phyloP scores from a whole-genome alignment of 2,329 filamentous ascomycete species.

The Colletotrichum sp. region DNA sequence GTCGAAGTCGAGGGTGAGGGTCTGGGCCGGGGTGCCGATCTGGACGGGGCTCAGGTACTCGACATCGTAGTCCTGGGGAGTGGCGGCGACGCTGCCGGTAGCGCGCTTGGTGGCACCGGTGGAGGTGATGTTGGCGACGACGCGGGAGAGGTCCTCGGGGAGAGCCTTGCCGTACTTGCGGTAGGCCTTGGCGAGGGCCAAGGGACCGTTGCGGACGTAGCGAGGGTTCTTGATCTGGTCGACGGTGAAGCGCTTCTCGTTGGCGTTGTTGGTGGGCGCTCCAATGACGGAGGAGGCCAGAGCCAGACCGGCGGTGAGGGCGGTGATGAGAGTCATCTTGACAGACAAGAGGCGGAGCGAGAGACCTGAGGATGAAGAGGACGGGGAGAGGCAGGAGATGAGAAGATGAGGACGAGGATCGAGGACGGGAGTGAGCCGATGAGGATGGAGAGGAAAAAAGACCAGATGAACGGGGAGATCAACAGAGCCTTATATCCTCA shows the following conservation, averaged over 20 bases:
- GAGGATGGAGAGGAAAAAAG: background rate
- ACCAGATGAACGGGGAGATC: background rate
- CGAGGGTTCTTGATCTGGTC: conserved; percentile 41
- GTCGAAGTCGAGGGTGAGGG: conserved; percentile 48
- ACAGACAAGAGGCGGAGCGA: background rate
- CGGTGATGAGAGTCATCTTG: conserved; percentile 16
- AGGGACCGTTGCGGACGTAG: conserved; percentile 34
- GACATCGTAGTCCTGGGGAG: conserved; percentile 32
- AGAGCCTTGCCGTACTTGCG: conserved; percentile 38
- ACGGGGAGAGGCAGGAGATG: background rate
- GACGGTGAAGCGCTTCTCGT: conserved; percentile 30
- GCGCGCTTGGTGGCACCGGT: conserved; percentile 26
- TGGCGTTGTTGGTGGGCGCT: conserved; percentile 14
- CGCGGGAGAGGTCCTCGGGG: conserved; percentile 31
- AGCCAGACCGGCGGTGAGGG: conserved; percentile 18
- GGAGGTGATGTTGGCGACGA: conserved; percentile 26
- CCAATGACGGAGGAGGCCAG: conserved; percentile 27
- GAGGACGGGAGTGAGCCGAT: background rate
- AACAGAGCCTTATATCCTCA: conserved; percentile 9
- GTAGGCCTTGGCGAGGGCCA: conserved; percentile 41
- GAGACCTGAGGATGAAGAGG: background rate
- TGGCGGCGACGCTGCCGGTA: conserved; percentile 33
- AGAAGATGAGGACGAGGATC: background rate
- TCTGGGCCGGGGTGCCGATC: conserved; percentile 49
- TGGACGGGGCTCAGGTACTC: conserved; percentile 45